Conservation (phyloP, 78 protist species). For the Chrysochromulina parva region DNA sequence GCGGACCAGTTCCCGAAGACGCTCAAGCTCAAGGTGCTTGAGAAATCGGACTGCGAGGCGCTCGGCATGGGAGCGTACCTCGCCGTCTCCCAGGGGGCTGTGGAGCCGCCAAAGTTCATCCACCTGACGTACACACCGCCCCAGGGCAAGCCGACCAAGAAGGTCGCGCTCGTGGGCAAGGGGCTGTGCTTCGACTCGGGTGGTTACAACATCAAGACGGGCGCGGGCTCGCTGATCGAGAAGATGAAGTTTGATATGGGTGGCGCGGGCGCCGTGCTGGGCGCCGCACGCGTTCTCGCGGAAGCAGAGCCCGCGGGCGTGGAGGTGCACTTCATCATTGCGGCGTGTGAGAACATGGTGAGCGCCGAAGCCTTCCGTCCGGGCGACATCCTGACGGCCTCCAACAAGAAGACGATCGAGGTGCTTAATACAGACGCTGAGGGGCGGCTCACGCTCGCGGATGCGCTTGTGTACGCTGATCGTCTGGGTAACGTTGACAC, state of each 20-base stretch:
- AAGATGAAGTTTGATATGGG: slow-evolving; percentile 61
- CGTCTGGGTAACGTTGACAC: not conserved
- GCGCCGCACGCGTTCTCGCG: slow-evolving; percentile 32
- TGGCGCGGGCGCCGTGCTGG: slow-evolving; percentile 47
- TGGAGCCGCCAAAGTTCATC: slow-evolving; percentile 59
- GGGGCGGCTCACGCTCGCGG: slow-evolving; percentile 63
- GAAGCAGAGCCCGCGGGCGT: slow-evolving; percentile 14
- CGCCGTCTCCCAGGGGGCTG: slow-evolving; percentile 40
- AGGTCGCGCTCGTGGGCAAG: slow-evolving; percentile 47
- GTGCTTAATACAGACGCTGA: slow-evolving; percentile 55
- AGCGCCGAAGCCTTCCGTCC: not conserved
- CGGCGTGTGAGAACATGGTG: slow-evolving; percentile 56
- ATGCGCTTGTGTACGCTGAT: slow-evolving; percentile 50
- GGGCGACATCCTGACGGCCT: slow-evolving; percentile 51
- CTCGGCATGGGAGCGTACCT: slow-evolving; percentile 54
- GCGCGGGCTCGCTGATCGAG: slow-evolving; percentile 56
- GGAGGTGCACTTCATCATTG: slow-evolving; percentile 50
- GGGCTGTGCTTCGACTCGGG: slow-evolving; percentile 59
- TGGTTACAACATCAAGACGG: slow-evolving; percentile 60
- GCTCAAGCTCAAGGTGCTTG: not conserved
- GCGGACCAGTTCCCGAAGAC: not conserved
- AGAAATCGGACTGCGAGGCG: slow-evolving; percentile 39
- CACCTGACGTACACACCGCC: slow-evolving; percentile 37
- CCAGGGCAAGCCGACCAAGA: not conserved
- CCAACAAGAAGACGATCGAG: slow-evolving; percentile 51